A percentile compares a stretch with the other conserved stretches of the same genome.
Evolutionary conservation across 805 yeast genomes (phyloP).

Genomic region (Teunomyces atbi): DNA sequence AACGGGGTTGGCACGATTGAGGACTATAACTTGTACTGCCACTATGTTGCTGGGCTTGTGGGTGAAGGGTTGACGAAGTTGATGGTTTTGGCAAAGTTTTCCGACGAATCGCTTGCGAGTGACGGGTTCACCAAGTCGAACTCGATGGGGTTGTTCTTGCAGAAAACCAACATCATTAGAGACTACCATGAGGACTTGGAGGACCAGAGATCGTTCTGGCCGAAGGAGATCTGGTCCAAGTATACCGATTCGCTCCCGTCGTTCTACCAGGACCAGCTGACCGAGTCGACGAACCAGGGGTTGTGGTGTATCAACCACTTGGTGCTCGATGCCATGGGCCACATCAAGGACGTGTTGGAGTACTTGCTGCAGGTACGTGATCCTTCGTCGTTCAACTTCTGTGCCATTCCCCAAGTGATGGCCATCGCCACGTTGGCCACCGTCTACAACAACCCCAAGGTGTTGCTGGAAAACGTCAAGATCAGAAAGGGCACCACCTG

Average conservation of each 20-base stretch:
- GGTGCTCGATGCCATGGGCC: constrained; percentile 74
- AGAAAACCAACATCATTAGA: constrained; percentile 93
- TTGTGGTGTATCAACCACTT: constrained; percentile 77
- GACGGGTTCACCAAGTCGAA: constrained; percentile 61
- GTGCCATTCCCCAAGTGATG: constrained; percentile 99
- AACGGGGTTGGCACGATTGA: constrained; percentile 74
- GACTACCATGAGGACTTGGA: constrained; percentile 89
- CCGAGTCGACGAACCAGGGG: constrained; percentile 54
- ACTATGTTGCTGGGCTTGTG: constrained; percentile 95
- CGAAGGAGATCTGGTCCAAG: constrained; percentile 86
- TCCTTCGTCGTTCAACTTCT: constrained; percentile 81
- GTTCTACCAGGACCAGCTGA: constrained; percentile 41
- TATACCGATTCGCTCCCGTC: constrained; percentile 65
- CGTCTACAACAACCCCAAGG: constrained; percentile 75
- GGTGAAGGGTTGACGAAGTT: constrained; percentile 93
- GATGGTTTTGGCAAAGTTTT: constrained; percentile 72
- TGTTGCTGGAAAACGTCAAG: constrained; percentile 73
- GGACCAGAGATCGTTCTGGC: constrained; percentile 96
- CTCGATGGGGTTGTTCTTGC: constrained; percentile 93
- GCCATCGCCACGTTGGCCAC: constrained; percentile 91
- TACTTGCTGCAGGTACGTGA: constrained; percentile 78
- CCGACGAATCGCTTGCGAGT: constrained; percentile 46
- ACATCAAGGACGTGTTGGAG: constrained; percentile 70
- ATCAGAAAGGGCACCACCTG: constrained; percentile 89
- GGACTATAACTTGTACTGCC: constrained; percentile 90